phyloP scores from a whole-genome alignment of 495 filamentous ascomycete species.

The Pyronema domesticum region DNA sequence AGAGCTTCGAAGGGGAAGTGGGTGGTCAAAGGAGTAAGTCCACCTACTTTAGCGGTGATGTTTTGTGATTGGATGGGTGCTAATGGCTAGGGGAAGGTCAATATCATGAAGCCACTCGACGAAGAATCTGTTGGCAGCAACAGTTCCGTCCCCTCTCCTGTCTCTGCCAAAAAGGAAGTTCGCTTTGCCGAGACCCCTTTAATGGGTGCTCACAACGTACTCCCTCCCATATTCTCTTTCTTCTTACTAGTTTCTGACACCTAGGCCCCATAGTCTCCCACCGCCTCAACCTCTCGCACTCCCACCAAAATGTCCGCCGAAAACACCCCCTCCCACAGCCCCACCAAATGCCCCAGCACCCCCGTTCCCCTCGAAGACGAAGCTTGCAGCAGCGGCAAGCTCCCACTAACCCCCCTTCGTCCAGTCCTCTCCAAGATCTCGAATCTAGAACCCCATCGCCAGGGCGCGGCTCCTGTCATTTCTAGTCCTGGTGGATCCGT shows the following conservation, averaged over 20 bases:
- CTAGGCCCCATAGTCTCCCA: background rate
- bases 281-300: background rate
- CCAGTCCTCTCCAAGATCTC: background rate
- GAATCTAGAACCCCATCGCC: background rate
- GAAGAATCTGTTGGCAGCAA: conserved; percentile 1
- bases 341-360: background rate
- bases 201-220: background rate
- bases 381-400: background rate
- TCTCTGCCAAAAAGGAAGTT: conserved; percentile 2
- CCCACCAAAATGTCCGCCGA: background rate
- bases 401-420: background rate
- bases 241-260: background rate
- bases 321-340: background rate
- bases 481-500: conserved; percentile 1
- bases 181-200: background rate
- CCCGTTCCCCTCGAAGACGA: background rate
- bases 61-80: background rate
- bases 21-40: background rate
- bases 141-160: background rate
- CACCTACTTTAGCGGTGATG: background rate
- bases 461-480: background rate
- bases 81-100: background rate
- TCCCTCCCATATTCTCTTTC: background rate
- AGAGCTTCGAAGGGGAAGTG: background rate
- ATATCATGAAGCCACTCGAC: background rate